Base-by-base conservation (phyloP, 202 grass and related monocot species). In the Sporobolus alterniflorus region DNA sequence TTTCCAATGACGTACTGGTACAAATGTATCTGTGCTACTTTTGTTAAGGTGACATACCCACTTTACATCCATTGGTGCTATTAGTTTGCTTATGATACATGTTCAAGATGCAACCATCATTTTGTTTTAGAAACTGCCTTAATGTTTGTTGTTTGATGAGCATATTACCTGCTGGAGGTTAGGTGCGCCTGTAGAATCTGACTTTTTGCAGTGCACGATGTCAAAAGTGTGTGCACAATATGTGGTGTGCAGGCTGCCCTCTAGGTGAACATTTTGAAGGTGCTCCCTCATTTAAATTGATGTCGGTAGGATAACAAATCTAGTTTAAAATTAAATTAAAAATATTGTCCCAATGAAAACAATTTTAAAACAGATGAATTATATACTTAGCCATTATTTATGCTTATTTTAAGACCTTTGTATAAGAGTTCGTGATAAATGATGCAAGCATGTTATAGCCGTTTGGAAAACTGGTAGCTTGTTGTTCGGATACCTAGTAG, bases 81-180 rank as follows among this genome's bases (percentile, higher is more conserved):
- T 39, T 84, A 21, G 2, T 50, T 34, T 63, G 42, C 68, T 63
- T 62, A 21, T 85, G 65, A n/a, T 52, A 42, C 26, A 29, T 71
- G 31, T 55, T 55, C 52, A 62, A 30, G 11, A 31, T 77, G n/a
- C 18, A 64, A 30, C 13, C 13, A 55, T 7, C 67, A 42, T 64
- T 64, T 8, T 6, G 62, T 52, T 74, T 34, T 32, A 42, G 66
- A 67, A 54, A 41, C 5, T 39, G 34, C 29, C 14, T 36, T 21
- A 62, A 3, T 52, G 50, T 43, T 16, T 64, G 55, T n/a, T 54
- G 25, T 79, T 85, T 79, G 67, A 78, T 72, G 67, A 54, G 25
- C 32, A 9, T n/a, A n/a, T n/a, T 54, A 28, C 1, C 12, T 6
- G 62, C 24, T 78, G 24, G n/a, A 52, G n/a, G 29, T 73, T 36